Percentiles rank a stretch among this genome's conserved stretches.
Conservation (phyloP, 345 rosid genomes). For the Syzygium grande region DNA sequence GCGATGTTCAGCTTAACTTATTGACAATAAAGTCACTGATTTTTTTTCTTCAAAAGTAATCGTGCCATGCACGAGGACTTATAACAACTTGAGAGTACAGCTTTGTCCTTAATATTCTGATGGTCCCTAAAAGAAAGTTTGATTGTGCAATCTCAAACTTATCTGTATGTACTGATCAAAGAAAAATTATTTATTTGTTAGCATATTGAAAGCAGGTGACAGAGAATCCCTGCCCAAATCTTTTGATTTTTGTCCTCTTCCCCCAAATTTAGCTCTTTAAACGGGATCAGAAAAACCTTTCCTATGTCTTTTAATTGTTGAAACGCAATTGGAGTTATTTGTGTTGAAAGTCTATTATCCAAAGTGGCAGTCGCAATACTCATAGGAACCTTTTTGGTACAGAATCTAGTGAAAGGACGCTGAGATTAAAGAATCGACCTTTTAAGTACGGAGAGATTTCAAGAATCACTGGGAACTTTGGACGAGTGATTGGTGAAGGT, state of each 20-base stretch:
- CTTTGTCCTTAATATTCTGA: neutral
- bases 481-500: constrained; percentile 38
- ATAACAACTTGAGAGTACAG: neutral
- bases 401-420: no score
- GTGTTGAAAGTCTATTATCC: neutral
- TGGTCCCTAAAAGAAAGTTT: neutral
- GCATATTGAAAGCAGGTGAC: neutral
- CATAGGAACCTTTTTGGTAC: no score
- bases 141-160: neutral
- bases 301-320: neutral
- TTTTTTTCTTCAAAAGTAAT: neutral
- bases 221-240: neutral
- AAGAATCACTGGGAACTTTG: constrained; percentile 37
- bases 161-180: neutral
- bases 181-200: no score
- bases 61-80: neutral
- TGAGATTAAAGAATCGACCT: constrained; percentile 4
- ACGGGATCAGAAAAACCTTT: no score
- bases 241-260: neutral
- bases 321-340: neutral
- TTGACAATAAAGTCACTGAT: no score
- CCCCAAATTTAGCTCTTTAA: neutral
- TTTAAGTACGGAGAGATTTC: constrained; percentile 25
- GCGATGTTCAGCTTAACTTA: no score
- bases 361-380: no score